These are phyloP conservation scores for Chlorella sorokiniana DNA, from an alignment of 139 green algal genomes.

Conservation along the genomic window DNA sequence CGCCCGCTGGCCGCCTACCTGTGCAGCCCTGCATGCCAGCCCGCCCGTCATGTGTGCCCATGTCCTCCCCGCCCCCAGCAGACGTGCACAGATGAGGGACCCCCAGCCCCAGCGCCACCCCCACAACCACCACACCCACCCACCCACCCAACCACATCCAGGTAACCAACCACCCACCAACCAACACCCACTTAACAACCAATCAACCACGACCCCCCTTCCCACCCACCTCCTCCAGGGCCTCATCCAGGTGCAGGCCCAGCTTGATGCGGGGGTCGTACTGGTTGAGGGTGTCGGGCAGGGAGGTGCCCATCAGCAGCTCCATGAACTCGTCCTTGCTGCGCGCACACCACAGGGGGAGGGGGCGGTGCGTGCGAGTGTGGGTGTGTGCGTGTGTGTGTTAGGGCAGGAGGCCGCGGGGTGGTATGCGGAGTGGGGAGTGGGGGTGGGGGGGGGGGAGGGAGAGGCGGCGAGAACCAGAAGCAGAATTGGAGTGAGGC, in stretches of 20 bases:
- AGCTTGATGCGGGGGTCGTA: conserved; percentile 60
- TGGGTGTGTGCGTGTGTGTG: no score
- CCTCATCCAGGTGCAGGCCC: conserved; percentile 26
- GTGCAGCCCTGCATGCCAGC: no score
- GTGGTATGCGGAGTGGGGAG: not conserved
- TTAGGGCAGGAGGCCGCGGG: no score
- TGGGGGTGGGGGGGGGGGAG: not conserved
- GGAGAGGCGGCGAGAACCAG: no score
- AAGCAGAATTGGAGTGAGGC: no score
- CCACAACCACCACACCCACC: no score
- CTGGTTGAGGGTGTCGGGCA: conserved; percentile 59
- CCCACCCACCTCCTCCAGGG: conserved; percentile 19
- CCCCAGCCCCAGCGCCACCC: no score
- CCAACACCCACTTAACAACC: not conserved
- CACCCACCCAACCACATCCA: not conserved
- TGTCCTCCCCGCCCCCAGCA: no score
- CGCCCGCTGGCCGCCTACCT: no score
- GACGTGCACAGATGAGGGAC: no score
- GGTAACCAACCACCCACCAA: not conserved
- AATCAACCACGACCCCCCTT: not conserved
- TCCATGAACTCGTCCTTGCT: conserved; percentile 69
- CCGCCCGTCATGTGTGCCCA: no score
- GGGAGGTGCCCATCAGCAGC: conserved; percentile 56
- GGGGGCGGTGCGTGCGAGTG: not conserved
- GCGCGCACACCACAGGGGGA: not conserved